These are phyloP conservation scores for Phanerochaete sordida DNA, from an alignment of 768 basidiomycete genomes.

Conservation along the genomic window DNA sequence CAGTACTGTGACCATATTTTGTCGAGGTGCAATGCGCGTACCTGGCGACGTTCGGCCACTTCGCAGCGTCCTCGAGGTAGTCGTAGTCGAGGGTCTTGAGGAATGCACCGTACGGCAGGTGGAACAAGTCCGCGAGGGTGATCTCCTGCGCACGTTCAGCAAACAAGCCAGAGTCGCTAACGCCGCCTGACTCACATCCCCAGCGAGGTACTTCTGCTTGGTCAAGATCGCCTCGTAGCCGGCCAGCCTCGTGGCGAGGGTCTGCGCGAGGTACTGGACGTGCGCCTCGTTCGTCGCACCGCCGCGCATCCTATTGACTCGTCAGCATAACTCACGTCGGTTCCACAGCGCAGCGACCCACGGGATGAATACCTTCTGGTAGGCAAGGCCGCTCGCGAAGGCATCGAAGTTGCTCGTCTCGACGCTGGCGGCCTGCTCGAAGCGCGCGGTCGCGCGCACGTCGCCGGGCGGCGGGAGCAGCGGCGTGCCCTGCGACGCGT, in stretches of 20 bases:
- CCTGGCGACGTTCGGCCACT: constrained; percentile 37
- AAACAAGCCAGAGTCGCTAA: too few species aligned
- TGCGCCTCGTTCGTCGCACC: constrained; percentile 28
- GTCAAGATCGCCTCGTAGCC: constrained; percentile 55
- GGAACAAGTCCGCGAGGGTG: constrained; percentile 58
- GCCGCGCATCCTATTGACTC: constrained; percentile 12
- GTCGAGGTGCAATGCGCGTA: not conserved
- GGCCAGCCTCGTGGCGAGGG: constrained; percentile 29
- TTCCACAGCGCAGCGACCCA: constrained; percentile 26
- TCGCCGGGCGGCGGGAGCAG: constrained; percentile 43
- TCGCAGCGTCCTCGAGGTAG: constrained; percentile 27
- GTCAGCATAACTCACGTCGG: too few species aligned
- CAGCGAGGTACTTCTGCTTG: constrained; percentile 37
- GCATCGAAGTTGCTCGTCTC: constrained; percentile 55
- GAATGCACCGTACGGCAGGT: constrained; percentile 44
- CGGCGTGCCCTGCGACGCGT: constrained; percentile 41
- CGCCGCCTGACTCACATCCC: too few species aligned
- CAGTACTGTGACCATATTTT: not conserved
- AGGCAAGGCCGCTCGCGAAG: constrained; percentile 35
- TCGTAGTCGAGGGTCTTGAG: constrained; percentile 24
- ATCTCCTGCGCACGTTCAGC: too few species aligned
- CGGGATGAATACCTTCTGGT: constrained; percentile 52
- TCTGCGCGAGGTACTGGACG: constrained; percentile 17
- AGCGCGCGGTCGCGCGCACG: constrained; percentile 33
- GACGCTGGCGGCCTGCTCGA: constrained; percentile 41